Conservation (phyloP, 768 basidiomycete species). For the Cystofilobasidium macerans region DNA sequence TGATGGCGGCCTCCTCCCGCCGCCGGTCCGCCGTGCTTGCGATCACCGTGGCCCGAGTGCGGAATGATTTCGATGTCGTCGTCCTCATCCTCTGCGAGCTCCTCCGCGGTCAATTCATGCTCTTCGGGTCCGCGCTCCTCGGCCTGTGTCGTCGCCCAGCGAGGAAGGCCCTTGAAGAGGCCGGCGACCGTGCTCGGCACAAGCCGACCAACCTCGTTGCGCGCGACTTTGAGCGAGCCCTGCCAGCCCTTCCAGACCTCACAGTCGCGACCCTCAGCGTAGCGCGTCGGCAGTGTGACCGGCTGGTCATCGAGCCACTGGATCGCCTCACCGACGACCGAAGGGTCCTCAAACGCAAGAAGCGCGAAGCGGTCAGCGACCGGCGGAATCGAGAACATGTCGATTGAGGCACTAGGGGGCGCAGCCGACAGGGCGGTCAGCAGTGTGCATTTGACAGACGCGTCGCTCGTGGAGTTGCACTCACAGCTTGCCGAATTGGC, state of each 20-base stretch:
- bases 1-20: too few species aligned
- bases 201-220: conserved; percentile 31
- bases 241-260: conserved; percentile 34
- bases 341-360: conserved; percentile 30
- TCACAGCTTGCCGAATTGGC: conserved; percentile 36
- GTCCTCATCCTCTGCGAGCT: conserved; percentile 3
- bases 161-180: conserved; percentile 9
- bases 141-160: conserved; percentile 2
- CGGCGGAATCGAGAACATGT: conserved; percentile 36
- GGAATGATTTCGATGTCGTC: conserved; percentile 19
- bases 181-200: conserved; percentile 29
- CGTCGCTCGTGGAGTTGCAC: too few species aligned
- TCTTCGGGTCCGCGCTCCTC: neutral
- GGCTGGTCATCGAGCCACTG: conserved; percentile 31
- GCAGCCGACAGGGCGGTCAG: neutral
- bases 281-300: conserved; percentile 31
- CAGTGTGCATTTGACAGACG: too few species aligned
- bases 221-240: conserved; percentile 32
- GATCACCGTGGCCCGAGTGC: conserved; percentile 7
- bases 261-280: conserved; percentile 32
- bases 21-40: neutral
- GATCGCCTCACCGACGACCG: conserved; percentile 30
- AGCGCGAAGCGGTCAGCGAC: conserved; percentile 34
- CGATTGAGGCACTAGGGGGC: conserved; percentile 32
- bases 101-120: neutral